phyloP scores from a whole-genome alignment of 169 alveolate species.

The Pseudocohnilembus persalinus region DNA sequence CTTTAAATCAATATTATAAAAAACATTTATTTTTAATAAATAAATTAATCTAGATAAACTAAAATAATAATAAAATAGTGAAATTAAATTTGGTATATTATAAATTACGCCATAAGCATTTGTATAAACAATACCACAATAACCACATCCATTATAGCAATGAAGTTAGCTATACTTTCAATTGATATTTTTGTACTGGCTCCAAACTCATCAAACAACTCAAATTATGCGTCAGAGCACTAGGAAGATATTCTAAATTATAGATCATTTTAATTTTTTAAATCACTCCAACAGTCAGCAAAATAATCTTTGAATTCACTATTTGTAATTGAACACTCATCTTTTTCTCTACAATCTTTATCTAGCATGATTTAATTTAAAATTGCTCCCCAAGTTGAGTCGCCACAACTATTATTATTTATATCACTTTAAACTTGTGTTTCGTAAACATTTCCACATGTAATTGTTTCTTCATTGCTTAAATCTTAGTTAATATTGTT shows the following conservation, averaged over 20 bases:
- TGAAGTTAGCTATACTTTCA: background rate
- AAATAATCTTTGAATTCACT: background rate
- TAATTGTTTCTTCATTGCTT: too few species aligned
- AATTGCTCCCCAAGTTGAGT: background rate
- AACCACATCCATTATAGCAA: background rate
- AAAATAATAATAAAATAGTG: too few species aligned
- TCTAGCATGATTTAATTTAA: too few species aligned
- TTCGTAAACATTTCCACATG: too few species aligned
- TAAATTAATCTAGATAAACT: background rate
- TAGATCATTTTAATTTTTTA: background rate
- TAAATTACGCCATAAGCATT: too few species aligned
- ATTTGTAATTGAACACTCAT: background rate
- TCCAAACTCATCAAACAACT: background rate
- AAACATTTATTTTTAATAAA: too few species aligned
- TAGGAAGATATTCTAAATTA: background rate
- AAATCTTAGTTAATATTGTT: too few species aligned
- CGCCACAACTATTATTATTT: background rate
- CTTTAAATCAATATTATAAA: too few species aligned
- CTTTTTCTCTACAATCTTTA: background rate
- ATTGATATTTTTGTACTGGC: background rate
- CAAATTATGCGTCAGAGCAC: background rate
- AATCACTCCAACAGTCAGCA: background rate
- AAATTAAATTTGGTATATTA: too few species aligned
- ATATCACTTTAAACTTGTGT: too few species aligned
- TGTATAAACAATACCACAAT: background rate